phyloP scores from a whole-genome alignment of 2,329 filamentous ascomycete genomes.

The Davidsoniella eucalypti region DNA sequence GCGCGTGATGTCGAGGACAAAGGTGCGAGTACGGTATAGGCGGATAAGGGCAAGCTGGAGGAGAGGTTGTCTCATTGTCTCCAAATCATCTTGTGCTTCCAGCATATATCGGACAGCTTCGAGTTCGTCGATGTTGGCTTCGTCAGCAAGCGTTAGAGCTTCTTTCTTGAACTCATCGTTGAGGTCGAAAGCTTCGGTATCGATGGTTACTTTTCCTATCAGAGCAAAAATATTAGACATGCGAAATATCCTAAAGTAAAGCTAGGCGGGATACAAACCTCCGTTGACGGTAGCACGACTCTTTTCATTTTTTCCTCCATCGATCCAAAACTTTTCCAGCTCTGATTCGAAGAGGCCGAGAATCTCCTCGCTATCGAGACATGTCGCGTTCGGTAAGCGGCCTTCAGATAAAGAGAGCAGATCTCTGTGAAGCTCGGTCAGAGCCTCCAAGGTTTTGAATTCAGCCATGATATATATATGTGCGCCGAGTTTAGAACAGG shows the following conservation, averaged over 20 bases:
- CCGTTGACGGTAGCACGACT: slow-evolving; percentile 57
- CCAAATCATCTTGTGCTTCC: slow-evolving; percentile 52
- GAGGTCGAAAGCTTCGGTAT: slow-evolving; percentile 58
- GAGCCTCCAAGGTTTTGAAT: slow-evolving; percentile 53
- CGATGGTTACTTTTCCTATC: slow-evolving; percentile 60
- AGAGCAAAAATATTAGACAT: neutral
- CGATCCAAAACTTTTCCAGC: slow-evolving; percentile 58
- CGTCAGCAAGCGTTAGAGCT: slow-evolving; percentile 67
- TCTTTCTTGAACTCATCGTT: slow-evolving; percentile 80
- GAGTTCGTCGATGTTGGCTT: slow-evolving; percentile 77
- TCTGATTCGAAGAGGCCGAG: slow-evolving; percentile 54
- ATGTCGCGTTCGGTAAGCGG: slow-evolving; percentile 41
- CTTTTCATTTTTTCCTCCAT: slow-evolving; percentile 54
- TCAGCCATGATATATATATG: slow-evolving; percentile 45
- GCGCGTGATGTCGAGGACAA: slow-evolving; percentile 67
- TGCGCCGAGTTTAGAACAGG: too few relatives aligned
- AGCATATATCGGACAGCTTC: slow-evolving; percentile 65
- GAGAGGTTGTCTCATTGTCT: slow-evolving; percentile 52
- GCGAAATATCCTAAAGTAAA: neutral
- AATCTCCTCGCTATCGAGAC: slow-evolving; percentile 54
- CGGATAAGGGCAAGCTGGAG: slow-evolving; percentile 68
- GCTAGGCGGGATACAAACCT: slow-evolving; percentile 29
- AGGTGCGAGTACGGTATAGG: slow-evolving; percentile 75
- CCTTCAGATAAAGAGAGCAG: slow-evolving; percentile 60
- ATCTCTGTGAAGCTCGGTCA: slow-evolving; percentile 76